phyloP scores from a whole-genome alignment of 2,329 filamentous ascomycete species.

The Penicillium occitanis region DNA sequence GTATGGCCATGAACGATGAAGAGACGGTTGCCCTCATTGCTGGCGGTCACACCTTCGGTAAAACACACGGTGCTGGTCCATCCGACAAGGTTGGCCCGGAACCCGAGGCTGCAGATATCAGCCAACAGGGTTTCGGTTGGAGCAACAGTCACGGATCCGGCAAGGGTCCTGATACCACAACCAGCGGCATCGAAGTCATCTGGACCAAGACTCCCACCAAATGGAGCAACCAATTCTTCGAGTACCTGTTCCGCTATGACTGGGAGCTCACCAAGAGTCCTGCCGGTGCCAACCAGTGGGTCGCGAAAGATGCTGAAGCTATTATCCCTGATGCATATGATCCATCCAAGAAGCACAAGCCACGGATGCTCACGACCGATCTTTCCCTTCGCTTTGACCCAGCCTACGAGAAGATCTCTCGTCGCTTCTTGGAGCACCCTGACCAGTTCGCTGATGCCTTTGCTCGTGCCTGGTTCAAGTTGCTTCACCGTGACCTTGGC shows the following conservation, averaged over 20 bases:
- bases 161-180: constrained; percentile 71
- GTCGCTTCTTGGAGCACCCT: constrained; percentile 67
- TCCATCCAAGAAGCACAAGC: constrained; percentile 67
- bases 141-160: constrained; percentile 62
- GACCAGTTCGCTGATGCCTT: constrained; percentile 69
- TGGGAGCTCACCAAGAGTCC: constrained; percentile 76
- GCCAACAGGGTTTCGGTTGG: constrained; percentile 73
- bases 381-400: constrained; percentile 70
- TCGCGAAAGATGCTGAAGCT: constrained; percentile 65
- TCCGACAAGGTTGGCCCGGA: constrained; percentile 65
- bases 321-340: constrained; percentile 73
- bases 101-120: constrained; percentile 64
- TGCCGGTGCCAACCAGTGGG: constrained; percentile 74
- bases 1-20: constrained; percentile 82
- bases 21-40: constrained; percentile 78
- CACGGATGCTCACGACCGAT: constrained; percentile 76
- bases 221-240: constrained; percentile 73
- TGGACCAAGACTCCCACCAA: constrained; percentile 75
- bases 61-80: constrained; percentile 73
- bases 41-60: constrained; percentile 76
- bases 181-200: constrained; percentile 73
- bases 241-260: constrained; percentile 75
- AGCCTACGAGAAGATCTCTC: constrained; percentile 72
- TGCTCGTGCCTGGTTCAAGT: constrained; percentile 77
- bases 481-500: constrained; percentile 76